Base-by-base conservation (phyloP, 2,329 filamentous ascomycete genomes). In the Microsporum audouinii region DNA sequence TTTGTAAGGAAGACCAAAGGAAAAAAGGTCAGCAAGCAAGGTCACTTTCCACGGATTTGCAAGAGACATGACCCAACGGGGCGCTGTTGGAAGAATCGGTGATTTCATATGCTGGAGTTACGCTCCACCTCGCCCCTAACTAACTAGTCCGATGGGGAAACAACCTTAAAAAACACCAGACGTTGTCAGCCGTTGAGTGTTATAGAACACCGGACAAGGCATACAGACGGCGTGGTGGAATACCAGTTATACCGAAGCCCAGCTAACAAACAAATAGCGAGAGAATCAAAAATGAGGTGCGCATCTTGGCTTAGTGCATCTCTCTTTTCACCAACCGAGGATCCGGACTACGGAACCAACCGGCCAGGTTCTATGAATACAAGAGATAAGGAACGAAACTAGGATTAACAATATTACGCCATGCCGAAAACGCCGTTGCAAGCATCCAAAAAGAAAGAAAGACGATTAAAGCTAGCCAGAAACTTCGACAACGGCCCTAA, bases 351-450 rank as follows among this genome's bases (percentile, higher is more conserved):
- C 7, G 23, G 43, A 47, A 7, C 17, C 43, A 47, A 8, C 8
- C 23, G n/a, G 38, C 38, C 38, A 41, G 8, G 45, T 45, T 23
- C 41, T 45, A 45, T 2, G 17, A 23, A 17, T 17, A 29, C 23
- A 23, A 31, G 7, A 12, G 45, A 29, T 5, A 51, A 51, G 23
- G 45, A 51, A 51, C 7, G 27, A 12, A 36, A 33, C 14, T 36
- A n/a, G 31, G 29, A 55, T 31, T 38, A 55, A 55, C 51, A 55
- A 55, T 55, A 55, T 51, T 51, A 51, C 45, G 12, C 45, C 23
- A 47, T 47, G 8, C 14, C 38, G 14, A 39, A 39, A 39, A 1
- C 38, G 38, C 5, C 38, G 8, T 29, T 51, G 8, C 23, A 39
- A 31, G 23, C 14, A 51, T 51, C 45, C 45, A 33, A 23, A 51